Conservation (phyloP, 208 protist genomes). For the Acanthamoeba royreba region DNA sequence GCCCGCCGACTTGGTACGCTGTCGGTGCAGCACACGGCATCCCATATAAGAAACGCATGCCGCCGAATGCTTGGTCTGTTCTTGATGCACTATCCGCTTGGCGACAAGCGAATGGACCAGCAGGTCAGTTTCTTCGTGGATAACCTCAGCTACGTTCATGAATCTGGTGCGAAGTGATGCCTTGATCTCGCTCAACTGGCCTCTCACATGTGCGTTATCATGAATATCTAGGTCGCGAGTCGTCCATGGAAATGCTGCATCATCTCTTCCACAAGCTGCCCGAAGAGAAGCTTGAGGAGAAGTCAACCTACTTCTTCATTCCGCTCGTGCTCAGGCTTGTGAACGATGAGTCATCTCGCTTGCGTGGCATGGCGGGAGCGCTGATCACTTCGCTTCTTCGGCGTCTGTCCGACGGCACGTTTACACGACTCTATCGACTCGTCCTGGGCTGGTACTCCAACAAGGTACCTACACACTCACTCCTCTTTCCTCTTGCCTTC, state of each 20-base stretch:
- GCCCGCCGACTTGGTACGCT: not conserved
- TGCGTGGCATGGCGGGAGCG: not conserved
- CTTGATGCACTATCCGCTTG: conserved; percentile 23
- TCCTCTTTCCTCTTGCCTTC: not conserved
- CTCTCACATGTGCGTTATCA: too few species aligned
- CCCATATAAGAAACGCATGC: not conserved
- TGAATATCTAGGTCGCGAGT: too few species aligned
- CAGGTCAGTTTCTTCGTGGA: conserved; percentile 39
- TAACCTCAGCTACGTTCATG: conserved; percentile 35
- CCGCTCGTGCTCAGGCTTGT: conserved; percentile 32
- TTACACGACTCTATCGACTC: not conserved
- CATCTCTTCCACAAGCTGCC: not conserved
- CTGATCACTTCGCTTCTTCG: not conserved
- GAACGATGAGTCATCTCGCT: conserved; percentile 1
- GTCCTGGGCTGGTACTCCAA: not conserved
- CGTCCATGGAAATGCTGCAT: conserved; percentile 22
- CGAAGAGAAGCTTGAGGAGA: not conserved
- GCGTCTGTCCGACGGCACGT: not conserved
- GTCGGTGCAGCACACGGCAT: not conserved
- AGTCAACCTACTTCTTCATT: conserved; percentile 21
- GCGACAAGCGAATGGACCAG: not conserved
- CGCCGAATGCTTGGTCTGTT: not conserved
- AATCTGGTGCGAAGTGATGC: too few species aligned
- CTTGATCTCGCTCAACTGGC: not conserved
- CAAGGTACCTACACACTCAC: not conserved